phyloP scores from a whole-genome alignment of 1,139 yeast species.

The Suhomyces bribrorum region DNA sequence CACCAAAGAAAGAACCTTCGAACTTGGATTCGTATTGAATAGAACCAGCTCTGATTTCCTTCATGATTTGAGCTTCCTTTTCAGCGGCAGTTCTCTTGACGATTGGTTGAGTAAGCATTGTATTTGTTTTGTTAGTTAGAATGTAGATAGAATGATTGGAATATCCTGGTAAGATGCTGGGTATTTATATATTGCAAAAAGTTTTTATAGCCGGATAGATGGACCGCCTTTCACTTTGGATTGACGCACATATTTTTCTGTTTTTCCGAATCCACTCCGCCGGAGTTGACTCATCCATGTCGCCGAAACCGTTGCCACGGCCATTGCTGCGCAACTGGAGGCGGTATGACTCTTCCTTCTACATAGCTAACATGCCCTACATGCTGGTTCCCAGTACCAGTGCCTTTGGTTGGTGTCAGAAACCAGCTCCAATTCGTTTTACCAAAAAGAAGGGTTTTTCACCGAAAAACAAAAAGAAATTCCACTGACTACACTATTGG shows the following conservation, averaged over 20 bases:
- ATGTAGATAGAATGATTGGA: not conserved
- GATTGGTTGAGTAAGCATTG: conserved; percentile 15
- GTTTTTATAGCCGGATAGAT: conserved; percentile 5
- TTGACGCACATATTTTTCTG: not conserved
- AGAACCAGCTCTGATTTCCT: conserved; percentile 41
- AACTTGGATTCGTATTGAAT: conserved; percentile 44
- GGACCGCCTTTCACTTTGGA: conserved; percentile 8
- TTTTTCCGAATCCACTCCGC: conserved; percentile 8
- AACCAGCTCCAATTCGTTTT: too few relatives aligned
- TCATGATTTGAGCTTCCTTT: conserved; percentile 52
- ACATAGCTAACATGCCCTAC: too few relatives aligned
- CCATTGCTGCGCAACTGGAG: too few relatives aligned
- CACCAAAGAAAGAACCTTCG: conserved; percentile 47
- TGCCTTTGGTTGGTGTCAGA: too few relatives aligned
- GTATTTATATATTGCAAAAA: conserved; percentile 10
- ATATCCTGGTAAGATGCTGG: not conserved
- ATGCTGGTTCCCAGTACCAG: too few relatives aligned
- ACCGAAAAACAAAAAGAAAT: too few relatives aligned
- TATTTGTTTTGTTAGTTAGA: conserved; percentile 8
- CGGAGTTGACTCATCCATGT: conserved; percentile 4
- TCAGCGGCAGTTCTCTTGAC: conserved; percentile 25
- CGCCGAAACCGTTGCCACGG: not conserved
- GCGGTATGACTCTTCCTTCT: not conserved
- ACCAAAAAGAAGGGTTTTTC: too few relatives aligned
- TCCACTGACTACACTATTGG: too few relatives aligned